A percentile compares a stretch with the other conserved stretches of the same genome.
Conservation (phyloP, 345 rosid genomes). For the Hypericum androsaemum region DNA sequence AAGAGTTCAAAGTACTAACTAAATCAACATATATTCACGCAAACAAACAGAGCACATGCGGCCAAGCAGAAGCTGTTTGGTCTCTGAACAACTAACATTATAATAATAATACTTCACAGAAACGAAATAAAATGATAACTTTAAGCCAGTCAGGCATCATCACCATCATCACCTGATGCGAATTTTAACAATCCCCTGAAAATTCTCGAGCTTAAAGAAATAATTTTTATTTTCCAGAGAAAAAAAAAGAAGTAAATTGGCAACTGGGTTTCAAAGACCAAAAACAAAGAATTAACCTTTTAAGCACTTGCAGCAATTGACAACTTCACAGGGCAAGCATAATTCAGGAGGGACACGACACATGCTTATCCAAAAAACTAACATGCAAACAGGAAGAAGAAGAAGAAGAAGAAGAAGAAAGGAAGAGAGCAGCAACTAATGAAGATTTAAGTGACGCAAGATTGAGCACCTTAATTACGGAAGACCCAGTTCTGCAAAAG, state of each 20-base stretch:
- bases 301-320: background rate
- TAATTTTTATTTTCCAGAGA: too few relatives aligned
- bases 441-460: background rate
- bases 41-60: constrained; percentile 14
- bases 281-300: constrained; percentile 12
- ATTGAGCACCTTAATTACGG: constrained; percentile 4
- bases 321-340: constrained; percentile 3
- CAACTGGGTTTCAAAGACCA: background rate
- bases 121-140: constrained; percentile 1
- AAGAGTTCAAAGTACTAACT: background rate
- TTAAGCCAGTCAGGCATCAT: background rate
- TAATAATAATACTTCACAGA: background rate
- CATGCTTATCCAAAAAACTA: constrained; percentile 8
- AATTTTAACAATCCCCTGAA: too few relatives aligned
- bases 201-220: too few relatives aligned
- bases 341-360: constrained; percentile 10
- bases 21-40: constrained; percentile 1
- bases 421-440: background rate
- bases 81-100: constrained; percentile 3
- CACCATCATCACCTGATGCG: too few relatives aligned
- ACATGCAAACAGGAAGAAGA: background rate
- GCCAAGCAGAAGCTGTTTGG: constrained; percentile 18
- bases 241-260: too few relatives aligned
- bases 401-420: too few relatives aligned
- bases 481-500: constrained; percentile 20